These are phyloP conservation scores for Afroboletus lepidellus DNA, from an alignment of 1,284 basidiomycete species.

Conservation along the genomic window DNA sequence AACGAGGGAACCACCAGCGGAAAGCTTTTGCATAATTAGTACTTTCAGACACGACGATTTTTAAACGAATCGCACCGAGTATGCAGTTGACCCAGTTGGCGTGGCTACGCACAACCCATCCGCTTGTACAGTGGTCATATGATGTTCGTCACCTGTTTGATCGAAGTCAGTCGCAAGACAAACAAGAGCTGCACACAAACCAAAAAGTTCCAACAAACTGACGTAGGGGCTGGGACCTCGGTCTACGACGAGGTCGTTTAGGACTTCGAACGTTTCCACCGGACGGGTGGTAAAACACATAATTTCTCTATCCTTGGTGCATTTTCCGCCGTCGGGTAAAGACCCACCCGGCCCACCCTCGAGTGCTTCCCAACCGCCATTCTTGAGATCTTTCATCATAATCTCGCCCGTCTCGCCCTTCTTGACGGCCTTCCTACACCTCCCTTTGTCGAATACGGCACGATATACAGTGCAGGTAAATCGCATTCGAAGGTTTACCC, in stretches of 20 bases:
- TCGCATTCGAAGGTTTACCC: constrained; percentile 97
- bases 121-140: constrained; percentile 98
- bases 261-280: constrained; percentile 95
- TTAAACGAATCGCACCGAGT: constrained; percentile 63
- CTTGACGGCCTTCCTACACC: constrained; percentile 80
- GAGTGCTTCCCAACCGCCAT: constrained; percentile 91
- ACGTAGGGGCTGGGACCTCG: constrained; percentile 98
- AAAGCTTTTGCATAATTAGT: constrained; percentile 58
- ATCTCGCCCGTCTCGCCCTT: constrained; percentile 92
- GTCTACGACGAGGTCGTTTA: constrained; percentile 98
- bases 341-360: constrained; percentile 65
- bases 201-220: constrained; percentile 93
- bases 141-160: constrained; percentile 88
- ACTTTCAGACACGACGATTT: neutral
- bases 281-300: constrained; percentile 97
- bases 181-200: constrained; percentile 45
- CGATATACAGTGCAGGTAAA: constrained; percentile 99
- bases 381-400: constrained; percentile 86
- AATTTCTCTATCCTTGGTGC: constrained; percentile 88
- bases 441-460: constrained; percentile 73
- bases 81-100: constrained; percentile 97
- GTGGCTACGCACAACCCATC: constrained; percentile 96
- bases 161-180: constrained; percentile 8
- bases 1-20: constrained; percentile 95
- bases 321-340: constrained; percentile 42